A percentile compares a stretch with the other conserved stretches of the same genome.
Conservation (phyloP, 805 yeast genomes). For the Zygotorulaspora florentina region DNA sequence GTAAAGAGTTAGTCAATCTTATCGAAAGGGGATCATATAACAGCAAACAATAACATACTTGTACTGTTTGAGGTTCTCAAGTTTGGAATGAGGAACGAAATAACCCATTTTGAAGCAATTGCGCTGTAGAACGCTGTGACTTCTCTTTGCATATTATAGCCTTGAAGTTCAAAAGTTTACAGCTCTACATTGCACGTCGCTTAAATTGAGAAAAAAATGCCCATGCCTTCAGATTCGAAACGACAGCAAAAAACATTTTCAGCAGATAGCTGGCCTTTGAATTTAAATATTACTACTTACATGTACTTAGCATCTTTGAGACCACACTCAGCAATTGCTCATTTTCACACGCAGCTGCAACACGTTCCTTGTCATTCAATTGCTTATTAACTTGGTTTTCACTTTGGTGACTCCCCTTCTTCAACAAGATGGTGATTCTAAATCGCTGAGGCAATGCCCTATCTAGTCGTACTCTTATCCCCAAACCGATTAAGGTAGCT, state of each 20-base stretch:
- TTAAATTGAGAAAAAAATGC: not conserved
- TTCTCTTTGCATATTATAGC: slow-evolving; percentile 10
- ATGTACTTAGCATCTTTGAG: slow-evolving; percentile 84
- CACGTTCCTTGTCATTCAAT: slow-evolving; percentile 93
- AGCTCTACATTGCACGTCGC: not conserved
- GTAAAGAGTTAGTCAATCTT: slow-evolving; percentile 26
- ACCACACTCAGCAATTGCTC: slow-evolving; percentile 88
- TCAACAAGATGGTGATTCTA: slow-evolving; percentile 72
- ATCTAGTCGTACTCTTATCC: slow-evolving; percentile 87
- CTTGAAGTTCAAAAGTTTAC: slow-evolving; percentile 1
- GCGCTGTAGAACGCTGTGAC: not conserved
- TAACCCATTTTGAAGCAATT: slow-evolving; percentile 48
- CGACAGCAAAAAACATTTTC: not conserved
- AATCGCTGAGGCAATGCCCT: slow-evolving; percentile 82
- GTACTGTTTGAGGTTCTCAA: slow-evolving; percentile 52
- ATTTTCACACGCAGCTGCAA: slow-evolving; percentile 97
- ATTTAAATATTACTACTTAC: slow-evolving; percentile 38
- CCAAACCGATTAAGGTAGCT: slow-evolving; percentile 93
- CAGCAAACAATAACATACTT: slow-evolving; percentile 31
- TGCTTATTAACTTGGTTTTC: slow-evolving; percentile 96
- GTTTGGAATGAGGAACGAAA: slow-evolving; percentile 52
- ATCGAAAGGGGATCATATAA: not conserved
- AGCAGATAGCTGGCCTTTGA: not conserved
- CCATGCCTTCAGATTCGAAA: not conserved
- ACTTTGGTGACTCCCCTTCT: slow-evolving; percentile 92